Percentiles rank a stretch among this genome's conserved stretches.
Conservation (phyloP, 768 basidiomycete genomes). For the Amanita rimosa region DNA sequence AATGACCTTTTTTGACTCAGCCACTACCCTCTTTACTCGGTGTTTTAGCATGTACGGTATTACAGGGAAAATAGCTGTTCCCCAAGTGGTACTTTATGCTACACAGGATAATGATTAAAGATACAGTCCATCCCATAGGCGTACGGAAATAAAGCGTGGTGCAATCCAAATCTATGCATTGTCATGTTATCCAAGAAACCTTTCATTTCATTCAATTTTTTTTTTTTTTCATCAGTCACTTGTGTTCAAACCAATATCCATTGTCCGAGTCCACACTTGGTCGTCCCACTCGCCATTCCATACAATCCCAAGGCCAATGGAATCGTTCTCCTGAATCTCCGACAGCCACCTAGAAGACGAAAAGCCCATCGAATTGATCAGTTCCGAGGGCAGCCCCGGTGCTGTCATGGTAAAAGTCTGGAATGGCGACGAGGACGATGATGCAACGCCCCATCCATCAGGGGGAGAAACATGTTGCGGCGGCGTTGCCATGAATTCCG, state of each 20-base stretch:
- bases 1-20: not conserved
- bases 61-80: not conserved
- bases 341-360: slow-evolving; percentile 1
- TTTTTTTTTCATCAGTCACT: too few relatives aligned
- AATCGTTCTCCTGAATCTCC: slow-evolving; percentile 2
- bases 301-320: slow-evolving; percentile 4
- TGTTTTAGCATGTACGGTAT: not conserved
- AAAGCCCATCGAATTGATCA: slow-evolving; percentile 7
- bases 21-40: not conserved
- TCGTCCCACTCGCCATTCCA: slow-evolving; percentile 13
- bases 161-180: not conserved
- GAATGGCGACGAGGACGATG: not conserved
- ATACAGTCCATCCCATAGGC: not conserved
- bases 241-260: not conserved
- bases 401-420: not conserved
- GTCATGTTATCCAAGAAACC: not conserved
- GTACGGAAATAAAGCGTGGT: not conserved
- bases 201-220: too few relatives aligned
- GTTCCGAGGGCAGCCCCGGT: not conserved
- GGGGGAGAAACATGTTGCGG: not conserved
- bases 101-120: not conserved
- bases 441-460: not conserved
- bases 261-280: not conserved
- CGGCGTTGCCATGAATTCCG: not conserved
- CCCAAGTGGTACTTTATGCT: not conserved